Percentiles rank a stretch among this genome's conserved stretches.
phyloP scores from a whole-genome alignment of 345 rosid genomes.

The Eucalyptus regnans region DNA sequence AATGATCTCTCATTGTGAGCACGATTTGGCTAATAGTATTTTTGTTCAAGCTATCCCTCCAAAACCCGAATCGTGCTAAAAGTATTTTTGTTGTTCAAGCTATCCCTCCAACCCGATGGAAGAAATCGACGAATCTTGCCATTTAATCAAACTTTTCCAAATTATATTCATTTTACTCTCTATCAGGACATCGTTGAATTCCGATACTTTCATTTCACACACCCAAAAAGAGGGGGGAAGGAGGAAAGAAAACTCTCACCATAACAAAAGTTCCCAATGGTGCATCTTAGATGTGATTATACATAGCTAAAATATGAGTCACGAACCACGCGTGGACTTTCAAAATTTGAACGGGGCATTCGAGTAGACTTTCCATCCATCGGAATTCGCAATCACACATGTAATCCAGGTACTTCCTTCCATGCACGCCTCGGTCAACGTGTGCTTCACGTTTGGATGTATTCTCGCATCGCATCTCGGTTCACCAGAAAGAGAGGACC shows the following conservation, averaged over 20 bases:
- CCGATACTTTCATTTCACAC: background rate
- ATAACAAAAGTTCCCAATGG: background rate
- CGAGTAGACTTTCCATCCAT: background rate
- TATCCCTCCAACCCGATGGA: background rate
- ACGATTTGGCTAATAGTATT: background rate
- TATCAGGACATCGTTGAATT: background rate
- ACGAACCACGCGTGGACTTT: background rate
- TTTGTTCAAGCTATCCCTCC: background rate
- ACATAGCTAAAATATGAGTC: background rate
- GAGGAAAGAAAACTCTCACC: background rate
- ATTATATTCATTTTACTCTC: background rate
- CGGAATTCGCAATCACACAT: background rate
- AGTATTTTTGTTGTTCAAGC: background rate
- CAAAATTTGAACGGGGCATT: background rate
- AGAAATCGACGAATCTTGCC: background rate
- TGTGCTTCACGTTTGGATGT: background rate
- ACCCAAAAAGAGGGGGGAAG: background rate
- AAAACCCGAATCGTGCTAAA: background rate
- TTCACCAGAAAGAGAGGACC: background rate
- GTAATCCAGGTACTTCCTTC: background rate
- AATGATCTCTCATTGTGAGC: background rate
- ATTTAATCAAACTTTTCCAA: background rate
- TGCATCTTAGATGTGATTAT: background rate
- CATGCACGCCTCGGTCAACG: background rate
- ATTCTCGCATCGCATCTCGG: background rate